Evolutionary conservation across 148 eudicot species (phyloP).

Genomic region (Camellia japonica): DNA sequence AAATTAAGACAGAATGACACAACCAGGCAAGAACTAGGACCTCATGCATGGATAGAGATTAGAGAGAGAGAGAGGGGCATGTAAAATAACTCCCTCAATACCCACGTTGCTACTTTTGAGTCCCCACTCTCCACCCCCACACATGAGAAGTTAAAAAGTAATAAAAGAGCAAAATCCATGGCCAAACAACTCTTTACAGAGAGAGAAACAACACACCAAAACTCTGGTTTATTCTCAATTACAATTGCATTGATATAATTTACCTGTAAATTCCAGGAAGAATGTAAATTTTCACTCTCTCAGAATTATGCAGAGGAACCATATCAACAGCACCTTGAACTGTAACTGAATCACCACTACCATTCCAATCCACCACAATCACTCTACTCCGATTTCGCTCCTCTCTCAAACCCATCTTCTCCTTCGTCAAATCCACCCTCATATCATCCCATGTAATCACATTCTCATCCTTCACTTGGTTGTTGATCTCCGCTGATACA

Average conservation of each 20-base stretch:
- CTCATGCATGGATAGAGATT: too few species aligned
- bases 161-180: too few species aligned
- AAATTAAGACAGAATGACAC: too few species aligned
- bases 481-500: background rate
- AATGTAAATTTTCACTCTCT: slow-evolving; percentile 64
- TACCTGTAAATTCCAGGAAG: slow-evolving; percentile 94
- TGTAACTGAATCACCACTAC: slow-evolving; percentile 62
- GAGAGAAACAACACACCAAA: too few species aligned
- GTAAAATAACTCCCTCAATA: background rate
- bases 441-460: slow-evolving; percentile 65
- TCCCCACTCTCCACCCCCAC: background rate
- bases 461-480: background rate
- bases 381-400: slow-evolving; percentile 18
- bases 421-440: slow-evolving; percentile 30
- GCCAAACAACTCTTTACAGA: too few species aligned
- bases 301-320: slow-evolving; percentile 61
- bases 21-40: too few species aligned
- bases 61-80: background rate
- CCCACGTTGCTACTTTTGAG: background rate
- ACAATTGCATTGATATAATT: background rate
- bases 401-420: slow-evolving; percentile 1
- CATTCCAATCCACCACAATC: slow-evolving; percentile 69
- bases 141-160: too few species aligned
- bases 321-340: slow-evolving; percentile 88
- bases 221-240: too few species aligned